These are phyloP conservation scores for Trichomonascus vanleenenianus DNA, from an alignment of 805 yeast species.

Conservation along the genomic window DNA sequence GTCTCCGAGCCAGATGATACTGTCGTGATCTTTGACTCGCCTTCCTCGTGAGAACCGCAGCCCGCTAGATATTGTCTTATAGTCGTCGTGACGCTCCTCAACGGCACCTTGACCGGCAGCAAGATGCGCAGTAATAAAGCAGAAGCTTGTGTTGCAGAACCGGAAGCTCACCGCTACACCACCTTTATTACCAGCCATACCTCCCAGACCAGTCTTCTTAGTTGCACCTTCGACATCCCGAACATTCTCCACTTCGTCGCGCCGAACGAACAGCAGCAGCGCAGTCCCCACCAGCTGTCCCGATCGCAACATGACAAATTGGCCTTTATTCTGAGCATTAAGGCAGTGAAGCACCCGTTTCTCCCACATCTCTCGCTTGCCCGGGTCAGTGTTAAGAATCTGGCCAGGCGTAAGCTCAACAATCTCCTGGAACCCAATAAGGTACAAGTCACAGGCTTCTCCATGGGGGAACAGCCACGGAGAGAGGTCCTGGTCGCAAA, in stretches of 20 bases:
- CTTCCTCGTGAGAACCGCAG: conserved; percentile 72
- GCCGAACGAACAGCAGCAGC: conserved; percentile 60
- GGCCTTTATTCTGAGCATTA: conserved; percentile 38
- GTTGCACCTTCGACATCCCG: conserved; percentile 90
- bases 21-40: conserved; percentile 74
- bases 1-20: conserved; percentile 91
- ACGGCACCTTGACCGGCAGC: conserved; percentile 86
- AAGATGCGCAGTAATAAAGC: conserved; percentile 82
- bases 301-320: conserved; percentile 63
- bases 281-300: conserved; percentile 91
- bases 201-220: conserved; percentile 93
- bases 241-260: conserved; percentile 48
- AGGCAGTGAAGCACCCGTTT: conserved; percentile 53
- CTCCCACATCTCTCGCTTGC: conserved; percentile 76
- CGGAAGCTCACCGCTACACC: conserved; percentile 89
- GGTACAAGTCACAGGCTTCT: conserved; percentile 59
- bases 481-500: conserved; percentile 48
- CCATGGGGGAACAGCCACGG: conserved; percentile 57
- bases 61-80: conserved; percentile 64
- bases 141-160: conserved; percentile 71
- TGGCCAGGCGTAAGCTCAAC: conserved; percentile 91
- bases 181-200: conserved; percentile 95
- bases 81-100: conserved; percentile 82
- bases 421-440: conserved; percentile 91
- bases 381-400: conserved; percentile 76